Base-by-base conservation (phyloP, 306 rosid genomes). In the Cajanus cajan region DNA sequence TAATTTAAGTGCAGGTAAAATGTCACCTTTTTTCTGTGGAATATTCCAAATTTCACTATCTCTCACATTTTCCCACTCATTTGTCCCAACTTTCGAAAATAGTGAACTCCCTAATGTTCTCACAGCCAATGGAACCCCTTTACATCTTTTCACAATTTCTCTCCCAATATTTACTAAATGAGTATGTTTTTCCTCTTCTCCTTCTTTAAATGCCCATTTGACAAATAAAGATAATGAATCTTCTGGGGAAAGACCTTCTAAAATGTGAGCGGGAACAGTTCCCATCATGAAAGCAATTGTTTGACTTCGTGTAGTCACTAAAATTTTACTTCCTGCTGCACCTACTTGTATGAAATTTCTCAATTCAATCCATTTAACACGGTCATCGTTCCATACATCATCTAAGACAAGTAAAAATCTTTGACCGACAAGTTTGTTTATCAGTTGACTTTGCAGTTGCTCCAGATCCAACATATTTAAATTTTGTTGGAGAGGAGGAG, bases 21-120 rank as follows among this genome's bases (percentile, higher is more conserved):
- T 80, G 54, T 48, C 80, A 0, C 22, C 58, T 8, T 73, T 3
- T 4, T 31, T 41, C 19, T 74, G 85, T 28, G 67, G 34, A 10
- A 83, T 37, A 21, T 62, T 64, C 85, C 87, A 86, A n/a, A 83
- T 86, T 22, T 80, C 85, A 37, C 22, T 73, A n/a, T 84, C 84
- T n/a, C 40, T 73, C 0, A 81, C 24, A 63, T 0, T 2, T 39
- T 16, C 39, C 80, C 76, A 73, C 4, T 47, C 72, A 1, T 12
- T 2, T 24, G 3, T 9, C 9, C 50, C 45, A 48, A 21, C 1
- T 22, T 80, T 73, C 5, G 7, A 13, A 4, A 62, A 80, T 1
- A 76, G 11, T 8, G 16, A 37, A 39, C 82, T 68, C 0, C 82
- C 86, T 6, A 87, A 13, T 19, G 86, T 87, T 28, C 77, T 84